A percentile compares a stretch with the other conserved stretches of the same genome.
Evolutionary conservation across 768 basidiomycete species (phyloP).

Genomic region (Agrocybe chaxingu): DNA sequence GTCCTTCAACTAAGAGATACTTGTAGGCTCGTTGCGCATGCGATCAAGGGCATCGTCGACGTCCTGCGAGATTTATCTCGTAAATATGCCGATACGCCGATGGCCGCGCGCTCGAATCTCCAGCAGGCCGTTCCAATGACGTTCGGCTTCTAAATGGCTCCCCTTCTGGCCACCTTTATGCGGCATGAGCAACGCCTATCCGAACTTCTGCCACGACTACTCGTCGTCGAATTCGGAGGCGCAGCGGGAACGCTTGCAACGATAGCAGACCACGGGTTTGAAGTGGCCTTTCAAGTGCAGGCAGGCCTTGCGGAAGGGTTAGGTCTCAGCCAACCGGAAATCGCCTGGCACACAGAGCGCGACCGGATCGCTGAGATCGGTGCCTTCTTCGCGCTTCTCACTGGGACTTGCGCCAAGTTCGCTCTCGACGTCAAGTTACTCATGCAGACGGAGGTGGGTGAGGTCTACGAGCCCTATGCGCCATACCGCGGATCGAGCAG

Average conservation of each 20-base stretch:
- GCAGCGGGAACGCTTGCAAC: conserved; percentile 45
- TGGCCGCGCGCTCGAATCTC: conserved; percentile 45
- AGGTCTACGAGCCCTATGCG: conserved; percentile 42
- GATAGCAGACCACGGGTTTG: conserved; percentile 31
- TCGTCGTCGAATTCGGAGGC: conserved; percentile 42
- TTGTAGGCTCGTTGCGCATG: conserved; percentile 23
- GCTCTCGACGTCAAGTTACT: conserved; percentile 41
- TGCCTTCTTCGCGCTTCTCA: conserved; percentile 39
- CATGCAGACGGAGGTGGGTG: conserved; percentile 46
- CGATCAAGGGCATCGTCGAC: conserved; percentile 25
- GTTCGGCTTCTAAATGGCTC: conserved; percentile 44
- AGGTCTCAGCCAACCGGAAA: conserved; percentile 24
- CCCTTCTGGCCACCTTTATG: conserved; percentile 39
- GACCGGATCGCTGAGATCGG: conserved; percentile 42
- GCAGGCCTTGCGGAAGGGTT: conserved; percentile 26
- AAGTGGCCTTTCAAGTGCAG: conserved; percentile 27
- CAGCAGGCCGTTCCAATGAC: conserved; percentile 48
- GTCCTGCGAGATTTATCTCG: conserved; percentile 25
- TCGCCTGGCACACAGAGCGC: conserved; percentile 40
- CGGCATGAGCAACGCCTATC: conserved; percentile 34
- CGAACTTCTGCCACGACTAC: conserved; percentile 33
- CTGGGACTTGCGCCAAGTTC: conserved; percentile 44
- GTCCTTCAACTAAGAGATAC: conserved; percentile 40
- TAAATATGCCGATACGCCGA: conserved; percentile 33
- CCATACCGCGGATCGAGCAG: conserved; percentile 43